Evolutionary conservation across 2,329 filamentous ascomycete species (phyloP), one percentile per base, ranked within the genome.

Genomic region (Colletotrichum viniferum): DNA sequence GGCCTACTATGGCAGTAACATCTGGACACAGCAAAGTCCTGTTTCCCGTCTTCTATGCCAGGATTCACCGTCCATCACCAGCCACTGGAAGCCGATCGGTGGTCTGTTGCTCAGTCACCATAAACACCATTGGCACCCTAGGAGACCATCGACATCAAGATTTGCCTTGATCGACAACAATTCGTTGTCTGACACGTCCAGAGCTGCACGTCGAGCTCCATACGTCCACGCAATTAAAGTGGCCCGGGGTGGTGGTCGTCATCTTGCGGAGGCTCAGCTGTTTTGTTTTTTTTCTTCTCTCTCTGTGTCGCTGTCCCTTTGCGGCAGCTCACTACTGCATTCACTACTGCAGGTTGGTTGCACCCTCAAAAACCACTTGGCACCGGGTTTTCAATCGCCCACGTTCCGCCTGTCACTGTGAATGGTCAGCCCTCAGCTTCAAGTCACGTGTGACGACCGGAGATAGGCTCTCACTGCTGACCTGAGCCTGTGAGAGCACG

Each of bases 221-320:
- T 76, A n/a, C 34, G 63, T 68, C 62, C 58, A 65, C 73, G 73
- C 73, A 76, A 69, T 64, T 38, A 61, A 69, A 76, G 69, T 73
- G 73, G 69, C 32, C 69, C 30, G 24, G 61, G 9, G 13, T 32
- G 36, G 63, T 67, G 73, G 71, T 76, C 73, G 73, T 76, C 73
- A 76, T 76, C 73, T 64, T 76, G 43, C 58, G 63, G 73, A 68
- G 73, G 73, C 73, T 76, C 64, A 76, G 73, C 73, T 69, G 32
- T 62, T 61, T 73, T 24, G 60, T 66, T 67, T 58, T 67, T 58
- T 69, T 28, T n/a, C 34, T 14, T 55, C 26, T 30, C 62, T 66
- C 9, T 55, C 13, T 28, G 26, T 66, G 13, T 60, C 10, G 28
- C 58, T 64, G 34, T 30, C 14, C 34, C 48, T 36, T 63, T 43